Conservation (phyloP, 1,139 yeast species). For the Nakaseomyces kungkrabaensis region DNA sequence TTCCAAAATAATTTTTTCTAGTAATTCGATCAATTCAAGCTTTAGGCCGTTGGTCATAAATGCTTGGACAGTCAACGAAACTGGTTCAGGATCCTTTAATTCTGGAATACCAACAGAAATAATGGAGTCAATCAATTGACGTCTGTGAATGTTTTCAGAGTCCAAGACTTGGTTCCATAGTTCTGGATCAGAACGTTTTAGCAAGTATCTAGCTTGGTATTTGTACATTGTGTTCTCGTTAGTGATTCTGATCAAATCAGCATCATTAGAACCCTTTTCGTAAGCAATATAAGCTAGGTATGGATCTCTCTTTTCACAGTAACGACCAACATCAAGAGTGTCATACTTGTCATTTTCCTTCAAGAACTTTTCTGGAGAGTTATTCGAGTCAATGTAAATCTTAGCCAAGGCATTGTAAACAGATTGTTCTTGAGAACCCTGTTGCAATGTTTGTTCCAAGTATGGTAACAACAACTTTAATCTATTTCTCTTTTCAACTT, state of each 20-base stretch:
- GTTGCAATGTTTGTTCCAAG: slow-evolving; percentile 77
- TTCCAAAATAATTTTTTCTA: slow-evolving; percentile 91
- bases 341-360: slow-evolving; percentile 84
- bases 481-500: slow-evolving; percentile 94
- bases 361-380: slow-evolving; percentile 93
- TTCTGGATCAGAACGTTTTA: slow-evolving; percentile 69
- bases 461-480: slow-evolving; percentile 85
- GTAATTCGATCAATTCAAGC: slow-evolving; percentile 80
- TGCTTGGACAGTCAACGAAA: slow-evolving; percentile 90
- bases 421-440: slow-evolving; percentile 86
- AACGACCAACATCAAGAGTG: slow-evolving; percentile 89
- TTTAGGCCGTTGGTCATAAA: slow-evolving; percentile 95
- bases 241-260: slow-evolving; percentile 80
- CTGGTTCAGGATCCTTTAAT: slow-evolving; percentile 89
- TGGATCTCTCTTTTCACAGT: slow-evolving; percentile 99
- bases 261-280: slow-evolving; percentile 88
- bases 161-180: slow-evolving; percentile 76
- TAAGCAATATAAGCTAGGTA: slow-evolving; percentile 94
- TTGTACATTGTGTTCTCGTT: slow-evolving; percentile 97
- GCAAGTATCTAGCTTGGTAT: slow-evolving; percentile 92
- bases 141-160: slow-evolving; percentile 73
- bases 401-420: slow-evolving; percentile 92
- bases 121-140: slow-evolving; percentile 86
- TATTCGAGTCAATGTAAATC: slow-evolving; percentile 94
- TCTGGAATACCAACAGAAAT: slow-evolving; percentile 97